phyloP scores from a whole-genome alignment of 495 filamentous ascomycete species.

The Staphylotrichum longicolle region DNA sequence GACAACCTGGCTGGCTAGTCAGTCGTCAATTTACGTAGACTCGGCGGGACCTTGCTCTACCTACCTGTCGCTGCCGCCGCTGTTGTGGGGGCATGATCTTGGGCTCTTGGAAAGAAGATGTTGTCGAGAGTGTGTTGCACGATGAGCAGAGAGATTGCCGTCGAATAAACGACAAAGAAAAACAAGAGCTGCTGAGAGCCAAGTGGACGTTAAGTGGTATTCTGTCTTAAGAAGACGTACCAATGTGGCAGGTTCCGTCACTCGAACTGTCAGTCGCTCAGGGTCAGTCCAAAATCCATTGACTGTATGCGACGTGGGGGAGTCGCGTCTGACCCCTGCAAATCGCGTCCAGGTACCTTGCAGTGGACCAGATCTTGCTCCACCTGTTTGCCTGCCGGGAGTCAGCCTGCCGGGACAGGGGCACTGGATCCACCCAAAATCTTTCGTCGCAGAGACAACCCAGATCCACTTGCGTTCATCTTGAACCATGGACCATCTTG shows the following conservation, averaged over 20 bases:
- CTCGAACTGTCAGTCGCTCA: too few relatives aligned
- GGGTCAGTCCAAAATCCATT: neutral
- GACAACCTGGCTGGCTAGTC: constrained; percentile 15
- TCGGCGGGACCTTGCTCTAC: neutral
- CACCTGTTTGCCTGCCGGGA: constrained; percentile 23
- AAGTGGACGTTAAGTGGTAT: too few relatives aligned
- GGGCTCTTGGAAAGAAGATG: neutral
- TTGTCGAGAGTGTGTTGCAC: neutral
- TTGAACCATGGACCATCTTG: neutral
- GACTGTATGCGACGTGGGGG: constrained; percentile 6
- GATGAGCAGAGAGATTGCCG: neutral
- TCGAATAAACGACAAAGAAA: too few relatives aligned
- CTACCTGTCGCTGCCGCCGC: constrained; percentile 16
- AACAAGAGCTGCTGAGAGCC: too few relatives aligned
- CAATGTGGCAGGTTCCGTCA: too few relatives aligned
- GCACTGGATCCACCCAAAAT: constrained; percentile 33
- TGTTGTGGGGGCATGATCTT: constrained; percentile 17
- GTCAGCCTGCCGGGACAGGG: neutral
- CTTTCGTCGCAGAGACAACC: constrained; percentile 17
- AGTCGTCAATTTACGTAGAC: too few relatives aligned
- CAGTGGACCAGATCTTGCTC: neutral
- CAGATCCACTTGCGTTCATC: constrained; percentile 10
- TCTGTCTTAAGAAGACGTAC: too few relatives aligned
- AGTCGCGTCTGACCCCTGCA: neutral
- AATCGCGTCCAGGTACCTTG: constrained; percentile 21